Evolutionary conservation across 495 filamentous ascomycete species (phyloP).

Genomic region (Parmelia sp.): DNA sequence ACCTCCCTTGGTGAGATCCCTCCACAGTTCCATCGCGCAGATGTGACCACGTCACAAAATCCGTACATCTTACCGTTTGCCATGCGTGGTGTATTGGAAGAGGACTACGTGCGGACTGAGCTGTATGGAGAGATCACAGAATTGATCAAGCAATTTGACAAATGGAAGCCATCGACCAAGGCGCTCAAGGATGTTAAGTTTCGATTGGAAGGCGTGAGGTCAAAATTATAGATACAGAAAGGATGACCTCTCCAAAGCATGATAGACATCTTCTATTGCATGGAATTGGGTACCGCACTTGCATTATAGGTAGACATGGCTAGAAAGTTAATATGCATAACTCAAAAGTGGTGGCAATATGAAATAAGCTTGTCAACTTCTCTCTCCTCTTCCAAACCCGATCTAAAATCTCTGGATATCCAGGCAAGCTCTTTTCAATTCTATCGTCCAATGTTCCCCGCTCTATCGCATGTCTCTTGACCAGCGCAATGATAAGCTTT

Average conservation of each 20-base stretch:
- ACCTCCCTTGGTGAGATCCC: constrained; percentile 52
- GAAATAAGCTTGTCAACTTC: background rate
- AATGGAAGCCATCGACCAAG: constrained; percentile 87
- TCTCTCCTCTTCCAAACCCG: background rate
- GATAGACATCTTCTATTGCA: background rate
- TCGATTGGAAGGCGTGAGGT: constrained; percentile 83
- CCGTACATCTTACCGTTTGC: constrained; percentile 92
- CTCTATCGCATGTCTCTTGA: background rate
- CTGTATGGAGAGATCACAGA: constrained; percentile 68
- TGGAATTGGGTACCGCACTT: background rate
- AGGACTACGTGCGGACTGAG: constrained; percentile 81
- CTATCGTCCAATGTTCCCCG: background rate
- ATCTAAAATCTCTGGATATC: background rate
- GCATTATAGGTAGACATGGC: background rate
- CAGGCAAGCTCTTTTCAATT: too few relatives aligned
- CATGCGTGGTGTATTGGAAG: constrained; percentile 86
- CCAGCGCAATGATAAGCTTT: background rate
- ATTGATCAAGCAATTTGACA: constrained; percentile 80
- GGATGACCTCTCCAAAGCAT: background rate
- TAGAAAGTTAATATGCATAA: background rate
- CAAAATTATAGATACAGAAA: constrained; percentile 53
- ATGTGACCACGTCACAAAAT: constrained; percentile 53
- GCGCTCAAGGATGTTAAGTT: constrained; percentile 94
- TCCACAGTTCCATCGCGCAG: constrained; percentile 44
- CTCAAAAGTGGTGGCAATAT: background rate